These are phyloP conservation scores for Ophiostoma sp. DNA, from an alignment of 2,329 filamentous ascomycete species.

Conservation along the genomic window DNA sequence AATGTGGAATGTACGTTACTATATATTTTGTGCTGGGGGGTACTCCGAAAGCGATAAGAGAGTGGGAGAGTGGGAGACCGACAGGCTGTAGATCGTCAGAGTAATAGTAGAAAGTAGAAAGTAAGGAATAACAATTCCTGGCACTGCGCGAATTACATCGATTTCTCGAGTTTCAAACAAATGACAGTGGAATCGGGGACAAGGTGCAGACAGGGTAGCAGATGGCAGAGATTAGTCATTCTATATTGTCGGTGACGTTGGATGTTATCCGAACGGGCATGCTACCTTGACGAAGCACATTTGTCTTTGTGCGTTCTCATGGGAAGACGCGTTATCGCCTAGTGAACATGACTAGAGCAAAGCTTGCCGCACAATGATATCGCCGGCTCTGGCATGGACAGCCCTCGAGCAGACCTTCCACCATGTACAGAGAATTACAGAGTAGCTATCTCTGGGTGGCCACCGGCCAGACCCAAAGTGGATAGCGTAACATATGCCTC, in stretches of 20 bases:
- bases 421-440: too few relatives aligned
- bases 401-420: background rate
- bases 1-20: background rate
- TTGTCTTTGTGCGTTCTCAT: background rate
- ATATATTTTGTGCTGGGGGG: background rate
- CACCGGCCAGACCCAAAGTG: background rate
- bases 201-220: background rate
- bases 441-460: background rate
- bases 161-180: constrained; percentile 10
- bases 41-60: background rate
- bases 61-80: constrained; percentile 5
- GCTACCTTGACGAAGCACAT: background rate
- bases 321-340: background rate
- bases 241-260: background rate
- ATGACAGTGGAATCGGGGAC: background rate
- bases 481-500: background rate
- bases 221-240: background rate
- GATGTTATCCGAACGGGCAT: background rate
- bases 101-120: background rate
- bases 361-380: background rate
- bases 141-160: constrained; percentile 1
- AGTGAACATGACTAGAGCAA: background rate
- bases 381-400: background rate
- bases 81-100: background rate
- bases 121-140: background rate